Evolutionary conservation across 2,329 filamentous ascomycete genomes (phyloP).

Genomic region (Xylariaceae sp.): DNA sequence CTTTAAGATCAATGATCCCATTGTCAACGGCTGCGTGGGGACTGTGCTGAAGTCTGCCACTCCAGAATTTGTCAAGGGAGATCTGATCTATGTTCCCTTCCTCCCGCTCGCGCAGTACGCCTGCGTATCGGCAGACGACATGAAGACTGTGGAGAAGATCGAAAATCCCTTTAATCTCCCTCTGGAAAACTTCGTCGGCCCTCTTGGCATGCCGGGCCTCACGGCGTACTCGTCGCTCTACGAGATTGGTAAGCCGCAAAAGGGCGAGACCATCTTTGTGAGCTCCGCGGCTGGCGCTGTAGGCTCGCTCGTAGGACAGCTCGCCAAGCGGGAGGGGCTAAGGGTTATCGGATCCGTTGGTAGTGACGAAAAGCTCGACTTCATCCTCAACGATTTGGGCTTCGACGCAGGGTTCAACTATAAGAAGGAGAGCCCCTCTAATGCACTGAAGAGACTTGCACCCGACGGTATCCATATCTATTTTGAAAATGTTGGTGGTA

Average conservation of each 20-base stretch:
- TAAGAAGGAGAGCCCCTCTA: slow-evolving; percentile 72
- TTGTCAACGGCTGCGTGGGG: slow-evolving; percentile 65
- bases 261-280: slow-evolving; percentile 80
- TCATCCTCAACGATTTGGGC: slow-evolving; percentile 70
- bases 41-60: slow-evolving; percentile 71
- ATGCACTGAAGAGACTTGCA: slow-evolving; percentile 70
- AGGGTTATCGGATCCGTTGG: slow-evolving; percentile 78
- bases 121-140: slow-evolving; percentile 40
- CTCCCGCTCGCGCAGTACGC: slow-evolving; percentile 68
- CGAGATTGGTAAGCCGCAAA: slow-evolving; percentile 76
- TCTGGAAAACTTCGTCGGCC: slow-evolving; percentile 67
- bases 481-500: slow-evolving; percentile 81
- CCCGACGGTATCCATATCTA: slow-evolving; percentile 80
- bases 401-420: slow-evolving; percentile 83
- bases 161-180: slow-evolving; percentile 71
- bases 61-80: slow-evolving; percentile 65
- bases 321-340: slow-evolving; percentile 78
- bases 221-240: slow-evolving; percentile 79
- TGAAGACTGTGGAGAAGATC: slow-evolving; percentile 52
- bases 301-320: slow-evolving; percentile 75
- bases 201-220: slow-evolving; percentile 78
- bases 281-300: slow-evolving; percentile 78
- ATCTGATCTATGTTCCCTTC: slow-evolving; percentile 62
- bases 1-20: slow-evolving; percentile 64
- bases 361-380: slow-evolving; percentile 77